Percentiles rank a stretch among this genome's conserved stretches.
phyloP scores from a whole-genome alignment of 805 yeast species.

The Candida montana region DNA sequence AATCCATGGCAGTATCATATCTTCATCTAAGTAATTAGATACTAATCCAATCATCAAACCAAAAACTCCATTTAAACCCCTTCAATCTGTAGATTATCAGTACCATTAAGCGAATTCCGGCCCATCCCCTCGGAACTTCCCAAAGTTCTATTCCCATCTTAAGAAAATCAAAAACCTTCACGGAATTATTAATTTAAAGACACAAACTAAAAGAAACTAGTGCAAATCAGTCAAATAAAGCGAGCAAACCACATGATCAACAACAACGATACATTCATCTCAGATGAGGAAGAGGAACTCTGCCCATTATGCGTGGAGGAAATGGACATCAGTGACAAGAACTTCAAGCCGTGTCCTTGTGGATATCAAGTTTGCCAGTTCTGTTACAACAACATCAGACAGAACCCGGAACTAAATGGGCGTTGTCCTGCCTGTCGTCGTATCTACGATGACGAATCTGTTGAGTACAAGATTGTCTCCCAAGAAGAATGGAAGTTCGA shows the following conservation, averaged over 20 bases:
- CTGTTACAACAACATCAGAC: conserved; percentile 93
- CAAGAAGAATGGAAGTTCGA: conserved; percentile 82
- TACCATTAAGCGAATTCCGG: too few relatives aligned
- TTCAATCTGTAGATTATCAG: too few relatives aligned
- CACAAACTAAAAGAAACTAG: too few relatives aligned
- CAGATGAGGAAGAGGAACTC: conserved; percentile 77
- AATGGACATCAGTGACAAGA: conserved; percentile 92
- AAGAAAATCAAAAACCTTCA: too few relatives aligned
- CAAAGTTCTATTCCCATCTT: too few relatives aligned
- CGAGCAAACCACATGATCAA: conserved; percentile 15
- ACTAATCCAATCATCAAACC: too few relatives aligned
- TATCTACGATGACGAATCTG: conserved; percentile 86
- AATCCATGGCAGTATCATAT: too few relatives aligned
- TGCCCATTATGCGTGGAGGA: conserved; percentile 97
- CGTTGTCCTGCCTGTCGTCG: conserved; percentile 98
- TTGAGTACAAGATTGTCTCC: conserved; percentile 77
- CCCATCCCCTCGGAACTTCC: too few relatives aligned
- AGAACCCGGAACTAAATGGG: conserved; percentile 92
- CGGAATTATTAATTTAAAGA: too few relatives aligned
- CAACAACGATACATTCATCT: conserved; percentile 50
- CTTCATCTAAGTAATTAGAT: too few relatives aligned
- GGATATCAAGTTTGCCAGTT: conserved; percentile 98
- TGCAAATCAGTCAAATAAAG: too few relatives aligned
- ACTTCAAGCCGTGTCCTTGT: conserved; percentile 99
- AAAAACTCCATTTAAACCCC: too few relatives aligned